Evolutionary conservation across 2,329 filamentous ascomycete species (phyloP).

Genomic region (Metarhizium brunneum): DNA sequence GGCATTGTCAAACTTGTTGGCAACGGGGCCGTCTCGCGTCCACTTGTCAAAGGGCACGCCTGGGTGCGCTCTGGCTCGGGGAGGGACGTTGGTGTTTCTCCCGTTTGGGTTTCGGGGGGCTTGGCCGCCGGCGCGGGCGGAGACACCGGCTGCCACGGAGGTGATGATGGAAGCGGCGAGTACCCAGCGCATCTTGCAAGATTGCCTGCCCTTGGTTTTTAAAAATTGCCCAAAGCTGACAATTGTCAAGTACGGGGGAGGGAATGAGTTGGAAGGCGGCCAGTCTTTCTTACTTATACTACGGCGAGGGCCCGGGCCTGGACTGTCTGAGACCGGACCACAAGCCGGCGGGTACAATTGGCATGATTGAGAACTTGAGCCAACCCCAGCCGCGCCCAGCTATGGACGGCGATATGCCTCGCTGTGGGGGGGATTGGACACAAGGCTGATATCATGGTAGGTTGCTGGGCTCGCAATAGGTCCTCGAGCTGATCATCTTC

Average conservation of each 20-base stretch:
- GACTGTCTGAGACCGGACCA: no score
- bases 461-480: neutral
- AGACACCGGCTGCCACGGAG: neutral
- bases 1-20: constrained; percentile 3
- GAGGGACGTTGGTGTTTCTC: neutral
- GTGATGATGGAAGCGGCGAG: neutral
- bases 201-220: neutral
- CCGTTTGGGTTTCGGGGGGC: neutral
- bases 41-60: constrained; percentile 3
- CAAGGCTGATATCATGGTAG: neutral
- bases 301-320: no score
- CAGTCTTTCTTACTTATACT: no score
- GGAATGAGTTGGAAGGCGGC: no score
- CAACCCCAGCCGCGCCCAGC: no score
- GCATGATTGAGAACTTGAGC: no score
- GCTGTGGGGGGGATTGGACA: neutral
- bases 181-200: constrained; percentile 2
- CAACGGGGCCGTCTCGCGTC: constrained; percentile 1
- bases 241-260: neutral
- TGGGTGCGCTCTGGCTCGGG: neutral
- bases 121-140: neutral
- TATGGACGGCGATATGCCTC: no score
- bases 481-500: neutral
- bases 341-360: no score
- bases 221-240: neutral